Percentiles rank a stretch among this genome's conserved stretches.
Evolutionary conservation across 108 stramenopile genomes (phyloP).

Genomic region (Fragilaria crotonensis): DNA sequence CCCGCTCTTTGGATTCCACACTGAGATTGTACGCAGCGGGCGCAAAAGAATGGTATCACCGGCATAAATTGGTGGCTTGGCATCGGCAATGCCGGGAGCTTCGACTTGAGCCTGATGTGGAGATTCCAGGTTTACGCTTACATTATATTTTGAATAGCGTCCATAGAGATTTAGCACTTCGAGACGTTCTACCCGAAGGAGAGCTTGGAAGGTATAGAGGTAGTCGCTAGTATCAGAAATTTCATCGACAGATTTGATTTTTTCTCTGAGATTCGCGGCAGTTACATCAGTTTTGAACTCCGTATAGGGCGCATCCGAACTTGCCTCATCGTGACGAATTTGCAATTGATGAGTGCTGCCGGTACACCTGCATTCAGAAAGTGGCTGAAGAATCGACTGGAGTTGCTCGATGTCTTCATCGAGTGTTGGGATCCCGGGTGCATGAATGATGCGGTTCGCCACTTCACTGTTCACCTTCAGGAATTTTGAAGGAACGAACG

Average conservation of each 20-base stretch:
- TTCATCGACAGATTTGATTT: neutral
- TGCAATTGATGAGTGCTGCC: no score
- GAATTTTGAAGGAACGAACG: no score
- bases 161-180: slow-evolving; percentile 19
- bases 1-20: neutral
- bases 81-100: slow-evolving; percentile 48
- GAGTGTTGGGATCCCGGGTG: no score
- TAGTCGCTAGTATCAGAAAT: neutral
- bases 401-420: no score
- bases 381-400: no score
- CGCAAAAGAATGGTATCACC: slow-evolving; percentile 56
- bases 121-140: neutral
- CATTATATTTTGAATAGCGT: slow-evolving; percentile 16
- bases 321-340: no score
- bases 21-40: slow-evolving; percentile 17
- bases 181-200: slow-evolving; percentile 9
- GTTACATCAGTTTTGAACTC: no score
- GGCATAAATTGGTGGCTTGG: slow-evolving; percentile 38
- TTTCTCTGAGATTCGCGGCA: no score
- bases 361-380: no score
- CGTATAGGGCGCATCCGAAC: no score
- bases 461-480: no score
- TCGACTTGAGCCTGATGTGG: slow-evolving; percentile 4
- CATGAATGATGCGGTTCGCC: no score
- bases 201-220: neutral